Conservation (phyloP, 2,329 filamentous ascomycete species). For the Hypoxylon sp. region DNA sequence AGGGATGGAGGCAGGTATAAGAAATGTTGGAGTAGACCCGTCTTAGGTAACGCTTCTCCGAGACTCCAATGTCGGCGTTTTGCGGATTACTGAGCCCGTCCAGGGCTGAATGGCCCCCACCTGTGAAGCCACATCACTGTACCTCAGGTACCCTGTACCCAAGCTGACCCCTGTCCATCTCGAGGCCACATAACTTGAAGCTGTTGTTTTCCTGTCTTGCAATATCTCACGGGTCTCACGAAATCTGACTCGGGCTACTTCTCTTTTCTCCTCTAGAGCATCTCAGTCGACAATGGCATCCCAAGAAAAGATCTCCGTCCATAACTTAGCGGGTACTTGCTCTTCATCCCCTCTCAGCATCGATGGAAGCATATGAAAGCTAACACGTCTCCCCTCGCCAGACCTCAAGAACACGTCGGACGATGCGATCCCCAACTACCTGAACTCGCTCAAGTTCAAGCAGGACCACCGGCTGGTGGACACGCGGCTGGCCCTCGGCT, state of each 20-base stretch:
- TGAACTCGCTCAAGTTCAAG: conserved; percentile 84
- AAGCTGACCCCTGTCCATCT: not conserved
- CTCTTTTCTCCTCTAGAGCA: not conserved
- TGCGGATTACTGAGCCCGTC: conserved; percentile 22
- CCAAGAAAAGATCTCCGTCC: conserved; percentile 68
- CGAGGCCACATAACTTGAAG: conserved; percentile 28
- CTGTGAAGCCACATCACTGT: conserved; percentile 11
- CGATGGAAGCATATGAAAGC: conserved; percentile 2
- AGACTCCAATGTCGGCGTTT: conserved; percentile 8
- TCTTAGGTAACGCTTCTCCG: not conserved
- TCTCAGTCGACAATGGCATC: conserved; percentile 49
- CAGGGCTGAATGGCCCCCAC: conserved; percentile 33
- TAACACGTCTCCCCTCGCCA: conserved; percentile 48
- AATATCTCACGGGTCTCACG: not conserved
- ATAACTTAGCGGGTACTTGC: conserved; percentile 69
- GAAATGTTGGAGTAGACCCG: too few relatives aligned
- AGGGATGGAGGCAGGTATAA: not conserved
- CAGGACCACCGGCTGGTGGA: conserved; percentile 85
- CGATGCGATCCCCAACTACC: conserved; percentile 92
- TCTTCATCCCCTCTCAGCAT: conserved; percentile 8
- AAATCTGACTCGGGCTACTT: not conserved
- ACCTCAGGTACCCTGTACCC: conserved; percentile 5
- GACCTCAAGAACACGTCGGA: conserved; percentile 97
- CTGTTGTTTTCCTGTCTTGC: conserved; percentile 3
- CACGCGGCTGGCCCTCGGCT: conserved; percentile 83